A percentile compares a stretch with the other conserved stretches of the same genome.
phyloP scores from a whole-genome alignment of 306 rosid species.

The Luffa acutangula region DNA sequence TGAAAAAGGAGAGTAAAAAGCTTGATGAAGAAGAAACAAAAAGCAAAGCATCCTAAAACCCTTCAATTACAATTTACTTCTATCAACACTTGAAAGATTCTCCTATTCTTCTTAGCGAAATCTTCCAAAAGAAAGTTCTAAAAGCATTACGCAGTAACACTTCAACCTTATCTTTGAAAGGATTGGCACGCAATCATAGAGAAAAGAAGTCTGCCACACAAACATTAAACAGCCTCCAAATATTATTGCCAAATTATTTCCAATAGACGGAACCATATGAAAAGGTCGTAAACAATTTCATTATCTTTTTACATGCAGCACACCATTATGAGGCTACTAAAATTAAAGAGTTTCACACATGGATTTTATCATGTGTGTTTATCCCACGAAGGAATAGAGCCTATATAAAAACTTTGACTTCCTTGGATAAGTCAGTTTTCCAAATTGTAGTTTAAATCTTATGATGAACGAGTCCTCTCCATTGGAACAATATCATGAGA shows the following conservation, averaged over 20 bases:
- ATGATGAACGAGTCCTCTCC: background rate
- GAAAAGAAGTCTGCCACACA: background rate
- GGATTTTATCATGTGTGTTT: background rate
- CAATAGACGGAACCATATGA: background rate
- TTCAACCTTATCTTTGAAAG: background rate
- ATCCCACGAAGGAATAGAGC: background rate
- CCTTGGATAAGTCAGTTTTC: background rate
- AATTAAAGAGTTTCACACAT: background rate
- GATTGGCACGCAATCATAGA: background rate
- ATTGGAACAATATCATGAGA: background rate
- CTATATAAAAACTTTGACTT: background rate
- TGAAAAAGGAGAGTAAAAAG: background rate
- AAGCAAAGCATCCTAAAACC: background rate
- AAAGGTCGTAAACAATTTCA: background rate
- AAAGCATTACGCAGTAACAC: background rate
- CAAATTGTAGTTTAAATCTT: background rate
- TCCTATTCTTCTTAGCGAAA: background rate
- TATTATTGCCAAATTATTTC: background rate
- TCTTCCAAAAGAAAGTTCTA: background rate
- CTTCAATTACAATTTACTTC: background rate
- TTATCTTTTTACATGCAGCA: background rate
- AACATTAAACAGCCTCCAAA: background rate
- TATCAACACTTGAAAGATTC: background rate
- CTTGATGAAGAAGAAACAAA: slow-evolving; percentile 3
- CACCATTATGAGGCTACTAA: background rate